Conservation (phyloP, 2,329 filamentous ascomycete genomes). For the Aspergillus terreus region DNA sequence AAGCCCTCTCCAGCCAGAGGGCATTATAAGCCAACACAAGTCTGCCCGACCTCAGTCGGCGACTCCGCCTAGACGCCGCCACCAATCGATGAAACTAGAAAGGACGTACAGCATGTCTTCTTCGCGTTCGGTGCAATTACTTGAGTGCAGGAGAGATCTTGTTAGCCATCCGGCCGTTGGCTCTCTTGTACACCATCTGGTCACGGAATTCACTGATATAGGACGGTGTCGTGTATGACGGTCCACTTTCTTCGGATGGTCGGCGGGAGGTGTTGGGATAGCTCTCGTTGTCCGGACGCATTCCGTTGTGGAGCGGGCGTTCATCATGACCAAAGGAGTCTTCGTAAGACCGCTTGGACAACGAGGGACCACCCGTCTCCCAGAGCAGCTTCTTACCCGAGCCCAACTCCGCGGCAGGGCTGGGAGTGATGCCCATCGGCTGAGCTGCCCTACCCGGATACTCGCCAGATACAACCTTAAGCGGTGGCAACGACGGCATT, state of each 20-base stretch:
- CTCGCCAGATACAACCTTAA: constrained; percentile 33
- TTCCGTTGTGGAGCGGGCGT: constrained; percentile 41
- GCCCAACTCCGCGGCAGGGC: constrained; percentile 20
- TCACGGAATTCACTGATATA: constrained; percentile 21
- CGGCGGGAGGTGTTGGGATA: constrained; percentile 22
- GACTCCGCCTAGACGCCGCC: constrained; percentile 18
- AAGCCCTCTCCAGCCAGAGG: neutral
- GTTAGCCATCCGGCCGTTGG: constrained; percentile 32
- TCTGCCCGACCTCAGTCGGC: neutral
- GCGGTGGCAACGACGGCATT: constrained; percentile 32
- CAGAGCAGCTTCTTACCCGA: constrained; percentile 28
- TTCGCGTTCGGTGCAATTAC: constrained; percentile 5
- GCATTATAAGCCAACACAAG: neutral
- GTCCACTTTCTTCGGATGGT: constrained; percentile 22
- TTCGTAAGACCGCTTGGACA: constrained; percentile 34
- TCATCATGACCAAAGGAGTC: constrained; percentile 39
- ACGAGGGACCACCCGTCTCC: constrained; percentile 22
- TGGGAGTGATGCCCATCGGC: constrained; percentile 17
- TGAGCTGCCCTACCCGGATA: constrained; percentile 20
- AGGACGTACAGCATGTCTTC: neutral
- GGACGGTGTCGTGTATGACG: constrained; percentile 8
- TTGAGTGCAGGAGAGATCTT: constrained; percentile 25
- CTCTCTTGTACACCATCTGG: constrained; percentile 34
- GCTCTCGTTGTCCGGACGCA: constrained; percentile 36
- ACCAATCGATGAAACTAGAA: neutral